Conservation (phyloP, 208 protist species). For the Giardia muris region DNA sequence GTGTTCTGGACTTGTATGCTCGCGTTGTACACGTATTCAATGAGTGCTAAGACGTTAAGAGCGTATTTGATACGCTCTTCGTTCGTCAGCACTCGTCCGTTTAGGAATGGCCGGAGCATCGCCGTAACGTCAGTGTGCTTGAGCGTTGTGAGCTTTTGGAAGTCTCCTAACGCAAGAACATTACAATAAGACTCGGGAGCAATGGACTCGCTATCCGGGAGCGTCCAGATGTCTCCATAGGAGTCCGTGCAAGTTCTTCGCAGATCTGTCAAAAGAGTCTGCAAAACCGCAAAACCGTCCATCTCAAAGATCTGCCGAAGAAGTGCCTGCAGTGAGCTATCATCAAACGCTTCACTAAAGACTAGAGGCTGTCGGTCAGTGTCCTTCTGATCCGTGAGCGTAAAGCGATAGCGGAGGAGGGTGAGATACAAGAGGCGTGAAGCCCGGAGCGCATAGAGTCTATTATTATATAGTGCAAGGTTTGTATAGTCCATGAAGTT, state of each 20-base stretch:
- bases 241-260: background rate
- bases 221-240: background rate
- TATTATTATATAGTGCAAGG: background rate
- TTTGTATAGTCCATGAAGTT: background rate
- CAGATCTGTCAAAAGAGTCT: background rate
- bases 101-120: too few species aligned
- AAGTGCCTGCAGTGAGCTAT: too few species aligned
- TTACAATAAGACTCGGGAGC: too few species aligned
- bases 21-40: background rate
- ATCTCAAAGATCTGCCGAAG: background rate
- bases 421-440: background rate
- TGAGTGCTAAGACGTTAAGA: background rate
- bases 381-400: background rate
- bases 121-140: too few species aligned
- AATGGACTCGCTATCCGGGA: too few species aligned
- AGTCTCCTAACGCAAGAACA: too few species aligned
- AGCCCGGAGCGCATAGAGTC: background rate
- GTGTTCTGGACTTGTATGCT: background rate
- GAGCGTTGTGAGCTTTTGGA: too few species aligned
- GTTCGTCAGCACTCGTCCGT: too few species aligned
- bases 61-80: background rate
- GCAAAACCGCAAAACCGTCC: background rate
- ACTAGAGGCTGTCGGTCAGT: too few species aligned
- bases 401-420: background rate
- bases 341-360: too few species aligned